These are phyloP conservation scores for Agaricus subrufescens DNA, from an alignment of 768 basidiomycete species.

Conservation along the genomic window DNA sequence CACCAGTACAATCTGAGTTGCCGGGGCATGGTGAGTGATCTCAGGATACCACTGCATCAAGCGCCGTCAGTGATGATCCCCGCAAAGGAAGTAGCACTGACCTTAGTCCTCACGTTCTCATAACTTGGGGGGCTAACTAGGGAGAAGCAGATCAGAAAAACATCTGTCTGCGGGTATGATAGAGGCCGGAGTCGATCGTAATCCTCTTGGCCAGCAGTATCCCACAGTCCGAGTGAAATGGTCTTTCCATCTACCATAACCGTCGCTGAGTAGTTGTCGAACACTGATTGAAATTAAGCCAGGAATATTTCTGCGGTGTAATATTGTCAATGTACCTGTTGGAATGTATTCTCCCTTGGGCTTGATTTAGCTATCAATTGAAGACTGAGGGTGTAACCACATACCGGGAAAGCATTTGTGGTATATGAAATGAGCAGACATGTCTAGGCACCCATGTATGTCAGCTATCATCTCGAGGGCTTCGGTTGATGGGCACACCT, in stretches of 20 bases:
- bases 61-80: conserved; percentile 9
- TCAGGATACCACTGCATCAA: conserved; percentile 85
- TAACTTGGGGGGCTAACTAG: conserved; percentile 97
- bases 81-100: conserved; percentile 27
- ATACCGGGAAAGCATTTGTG: conserved; percentile 93
- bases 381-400: conserved; percentile 23
- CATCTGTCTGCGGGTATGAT: conserved; percentile 98
- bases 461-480: conserved; percentile 2
- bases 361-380: conserved; percentile 15
- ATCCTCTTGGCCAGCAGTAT: conserved; percentile 99
- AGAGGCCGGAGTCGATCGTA: conserved; percentile 96
- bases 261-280: conserved; percentile 98
- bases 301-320: conserved; percentile 7
- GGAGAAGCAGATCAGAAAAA: conserved; percentile 99
- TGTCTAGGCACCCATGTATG: conserved; percentile 53
- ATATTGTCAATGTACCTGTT: conserved; percentile 53
- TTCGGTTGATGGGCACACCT: conserved; percentile 48
- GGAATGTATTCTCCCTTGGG: conserved; percentile 92
- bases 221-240: conserved; percentile 97
- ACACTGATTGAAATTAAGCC: conserved; percentile 49
- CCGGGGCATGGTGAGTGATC: conserved; percentile 95
- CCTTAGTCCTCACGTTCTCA: conserved; percentile 98
- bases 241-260: conserved; percentile 99
- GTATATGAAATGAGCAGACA: conserved; percentile 99
- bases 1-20: conserved; percentile 88